Evolutionary conservation across 768 basidiomycete genomes (phyloP), one percentile per base, ranked within the genome.

Genomic region (Pleurotus tuoliensis): DNA sequence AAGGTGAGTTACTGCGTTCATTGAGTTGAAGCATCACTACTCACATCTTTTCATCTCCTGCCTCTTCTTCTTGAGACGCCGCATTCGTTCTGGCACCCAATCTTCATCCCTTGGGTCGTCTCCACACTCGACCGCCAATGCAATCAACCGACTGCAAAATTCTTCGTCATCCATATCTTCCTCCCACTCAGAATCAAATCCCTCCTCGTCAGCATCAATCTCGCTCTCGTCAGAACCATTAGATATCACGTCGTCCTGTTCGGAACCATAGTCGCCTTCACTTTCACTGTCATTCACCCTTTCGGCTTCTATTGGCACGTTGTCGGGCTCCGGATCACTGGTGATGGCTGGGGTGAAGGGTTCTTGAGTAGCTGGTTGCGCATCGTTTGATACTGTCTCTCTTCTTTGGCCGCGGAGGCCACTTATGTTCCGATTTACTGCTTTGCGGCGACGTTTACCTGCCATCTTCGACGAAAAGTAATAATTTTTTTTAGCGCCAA

Each of bases 101-200:
- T 59, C 48, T 37, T 53, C 51, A 57, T 60, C 56, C 37, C 16
- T 7, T 38, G 49, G 52, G 46, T 60, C 52, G 40, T 58, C 47
- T 50, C 53, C 39, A 16, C 40, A 41, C 16, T 12, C 40, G 40
- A 8, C 16, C 40, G 16, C 12, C 12, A 41, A 16, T 16, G 12
- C 40, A 41, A 41, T 41, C 13, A 41, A 16, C 40, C 7, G 40
- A 13, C 13, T 16, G 16, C 40, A 41, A 16, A 41, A 41, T 41
- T 41, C 40, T 41, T 41, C 40, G 40, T 41, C 40, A 41, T 41
- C 40, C 40, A 41, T 41, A 41, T 41, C 40, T 13, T 41, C 13
- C 40, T 41, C 40, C 40, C 40, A 41, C 13, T 41, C 40, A 13
- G 40, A 41, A 16, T 41, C 40, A 41, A 41, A 41, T 16, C 16